Conservation (phyloP, 2,329 filamentous ascomycete species). For the Colletotrichum nymphaeae region DNA sequence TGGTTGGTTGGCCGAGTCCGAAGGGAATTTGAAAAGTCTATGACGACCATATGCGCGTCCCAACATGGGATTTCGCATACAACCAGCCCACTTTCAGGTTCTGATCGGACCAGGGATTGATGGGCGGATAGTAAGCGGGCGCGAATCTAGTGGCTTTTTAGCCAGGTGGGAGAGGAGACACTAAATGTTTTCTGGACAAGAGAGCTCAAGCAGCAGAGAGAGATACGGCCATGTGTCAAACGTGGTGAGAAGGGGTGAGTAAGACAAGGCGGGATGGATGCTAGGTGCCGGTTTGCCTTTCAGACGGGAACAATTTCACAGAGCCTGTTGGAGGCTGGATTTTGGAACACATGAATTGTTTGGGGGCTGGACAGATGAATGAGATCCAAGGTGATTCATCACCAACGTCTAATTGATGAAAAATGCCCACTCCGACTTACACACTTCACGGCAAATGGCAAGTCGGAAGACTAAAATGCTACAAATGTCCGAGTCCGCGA, state of each 20-base stretch:
- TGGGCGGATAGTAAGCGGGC: background rate
- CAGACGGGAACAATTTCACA: background rate
- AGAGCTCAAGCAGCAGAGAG: too few species aligned
- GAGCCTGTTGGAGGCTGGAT: too few species aligned
- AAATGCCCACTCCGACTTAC: background rate
- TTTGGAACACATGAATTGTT: background rate
- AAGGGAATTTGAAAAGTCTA: constrained; percentile 23
- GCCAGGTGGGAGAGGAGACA: background rate
- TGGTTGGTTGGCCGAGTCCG: constrained; percentile 14
- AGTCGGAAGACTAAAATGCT: background rate
- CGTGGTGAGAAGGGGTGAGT: background rate
- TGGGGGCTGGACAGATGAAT: background rate
- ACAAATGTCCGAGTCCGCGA: background rate
- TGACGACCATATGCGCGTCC: constrained; percentile 32
- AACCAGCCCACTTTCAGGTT: constrained; percentile 1
- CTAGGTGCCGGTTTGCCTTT: too few species aligned
- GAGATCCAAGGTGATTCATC: constrained; percentile 3
- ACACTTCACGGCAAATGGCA: background rate
- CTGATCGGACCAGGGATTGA: background rate
- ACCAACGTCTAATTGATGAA: background rate
- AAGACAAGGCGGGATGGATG: background rate
- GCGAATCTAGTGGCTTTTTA: background rate
- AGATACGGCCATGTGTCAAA: background rate
- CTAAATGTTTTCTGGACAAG: background rate
- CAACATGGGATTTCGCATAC: constrained; percentile 24